Conservation (phyloP, 73 alveolate genomes). For the Paramecium sexaurelia region DNA sequence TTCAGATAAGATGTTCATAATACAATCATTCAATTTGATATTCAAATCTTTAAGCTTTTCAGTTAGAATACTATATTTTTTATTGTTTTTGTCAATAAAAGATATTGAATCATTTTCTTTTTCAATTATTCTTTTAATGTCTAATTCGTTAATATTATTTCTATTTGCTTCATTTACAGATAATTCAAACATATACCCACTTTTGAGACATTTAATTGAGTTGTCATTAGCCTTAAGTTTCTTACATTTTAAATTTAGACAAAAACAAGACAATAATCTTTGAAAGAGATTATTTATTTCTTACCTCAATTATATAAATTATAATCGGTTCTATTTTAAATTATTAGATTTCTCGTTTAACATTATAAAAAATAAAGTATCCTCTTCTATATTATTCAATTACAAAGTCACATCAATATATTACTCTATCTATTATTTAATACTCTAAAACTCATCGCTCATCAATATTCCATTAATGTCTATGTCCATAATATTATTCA, state of each 20-base stretch:
- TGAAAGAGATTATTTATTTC: background rate
- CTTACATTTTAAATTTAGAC: background rate
- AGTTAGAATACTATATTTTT: conserved; percentile 15
- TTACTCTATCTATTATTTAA: background rate
- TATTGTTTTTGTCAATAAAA: background rate
- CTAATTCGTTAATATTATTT: conserved; percentile 30
- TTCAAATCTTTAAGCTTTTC: background rate
- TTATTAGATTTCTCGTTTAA: background rate
- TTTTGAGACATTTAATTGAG: background rate
- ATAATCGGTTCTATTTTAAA: background rate
- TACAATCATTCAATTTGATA: background rate
- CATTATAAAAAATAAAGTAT: conserved; percentile 4
- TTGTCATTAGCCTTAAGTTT: background rate
- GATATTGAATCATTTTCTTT: background rate
- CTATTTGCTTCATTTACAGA: conserved; percentile 29
- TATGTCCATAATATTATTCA: background rate
- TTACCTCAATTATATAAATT: background rate
- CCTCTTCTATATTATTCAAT: background rate
- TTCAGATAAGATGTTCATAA: background rate
- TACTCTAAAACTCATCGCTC: background rate
- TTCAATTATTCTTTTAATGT: background rate
- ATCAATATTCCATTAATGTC: background rate
- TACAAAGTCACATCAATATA: background rate
- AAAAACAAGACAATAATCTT: background rate
- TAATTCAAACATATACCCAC: conserved; percentile 13